Evolutionary conservation across 2,329 filamentous ascomycete genomes (phyloP), one percentile per base, ranked within the genome.

Genomic region (Metarhizium robertsii): DNA sequence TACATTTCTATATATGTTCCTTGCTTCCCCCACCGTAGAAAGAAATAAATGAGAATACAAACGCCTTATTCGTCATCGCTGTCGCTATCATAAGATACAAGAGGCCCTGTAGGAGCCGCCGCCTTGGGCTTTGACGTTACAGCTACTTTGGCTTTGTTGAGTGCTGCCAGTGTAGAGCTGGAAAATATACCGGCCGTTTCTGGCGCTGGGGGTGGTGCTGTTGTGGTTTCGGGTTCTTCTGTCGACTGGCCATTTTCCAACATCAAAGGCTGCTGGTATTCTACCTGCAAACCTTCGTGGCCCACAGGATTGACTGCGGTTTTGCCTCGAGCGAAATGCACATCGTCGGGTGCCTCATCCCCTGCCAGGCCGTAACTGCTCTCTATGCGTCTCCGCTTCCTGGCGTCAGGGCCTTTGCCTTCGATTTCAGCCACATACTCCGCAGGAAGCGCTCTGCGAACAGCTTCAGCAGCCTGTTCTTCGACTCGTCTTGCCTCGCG

Each of bases 381-480:
- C 69, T 96, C 90, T 30, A 96, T 84, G 72, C 90, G 95, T 70
- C 92, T 84, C 65, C 92, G 79, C 75, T 96, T 97, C 66, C 85
- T 81, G 45, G 91, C 88, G 63, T 92, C 90, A 0, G 89, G 88
- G 61, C 96, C 90, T 52, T 89, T 83, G 16, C 94, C 94, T 69
- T 99, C 94, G 50, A 99, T 86, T 75, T 99, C 91, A 0, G 91
- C 90, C 0, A 99, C 86, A 61, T 94, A 97, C 32, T 91, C 90
- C 0, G 87, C 90, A 0, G 94, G 94, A 4, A 99, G 75, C 0
- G 94, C 92, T 61, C 88, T 80, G 18, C 94, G 79, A 56, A 99
- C 90, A 1, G 94, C 95, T 65, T 96, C 94, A 0, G 94, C 94
- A 2, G 94, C 94, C 69, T 99, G 94, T 67, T 99, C 94, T 68